Evolutionary conservation across 2,329 filamentous ascomycete genomes (phyloP).

Genomic region (Fusarium concolor): DNA sequence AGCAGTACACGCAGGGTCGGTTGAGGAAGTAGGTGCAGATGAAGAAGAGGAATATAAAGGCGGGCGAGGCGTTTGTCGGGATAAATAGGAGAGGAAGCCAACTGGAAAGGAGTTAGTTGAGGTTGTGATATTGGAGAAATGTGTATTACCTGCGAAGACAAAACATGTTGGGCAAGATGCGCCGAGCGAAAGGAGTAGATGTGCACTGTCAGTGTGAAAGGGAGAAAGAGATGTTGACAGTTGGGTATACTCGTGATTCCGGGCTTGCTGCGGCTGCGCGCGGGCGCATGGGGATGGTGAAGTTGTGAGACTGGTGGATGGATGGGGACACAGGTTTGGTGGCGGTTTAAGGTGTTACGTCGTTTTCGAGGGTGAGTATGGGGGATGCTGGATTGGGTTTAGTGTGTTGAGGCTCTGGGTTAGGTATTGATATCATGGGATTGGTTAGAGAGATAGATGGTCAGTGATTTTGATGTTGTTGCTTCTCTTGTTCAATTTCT

Average conservation of each 20-base stretch:
- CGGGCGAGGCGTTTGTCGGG: conserved; percentile 84
- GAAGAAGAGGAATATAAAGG: conserved; percentile 90
- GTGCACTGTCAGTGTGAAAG: no score
- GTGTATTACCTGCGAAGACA: conserved; percentile 68
- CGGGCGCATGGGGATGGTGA: conserved; percentile 19
- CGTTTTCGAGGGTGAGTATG: conserved; percentile 22
- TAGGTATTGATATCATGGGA: conserved; percentile 11
- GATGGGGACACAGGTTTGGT: conserved; percentile 9
- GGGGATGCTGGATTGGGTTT: conserved; percentile 22
- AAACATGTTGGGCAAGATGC: conserved; percentile 61
- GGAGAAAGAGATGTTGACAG: not conserved
- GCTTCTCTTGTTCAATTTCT: not conserved
- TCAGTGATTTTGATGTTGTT: not conserved
- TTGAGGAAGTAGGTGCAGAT: conserved; percentile 96
- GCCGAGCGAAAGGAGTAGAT: not conserved
- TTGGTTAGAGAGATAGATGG: not conserved
- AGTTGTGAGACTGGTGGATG: not conserved
- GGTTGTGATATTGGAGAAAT: not conserved
- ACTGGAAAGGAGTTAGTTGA: conserved; percentile 61
- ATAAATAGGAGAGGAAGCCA: conserved; percentile 91
- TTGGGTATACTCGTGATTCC: not conserved
- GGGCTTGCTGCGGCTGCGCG: conserved; percentile 16
- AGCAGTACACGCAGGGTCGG: conserved; percentile 97
- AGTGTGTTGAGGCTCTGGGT: conserved; percentile 32
- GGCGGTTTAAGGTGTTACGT: conserved; percentile 31